Evolutionary conservation across 495 filamentous ascomycete species (phyloP), one percentile per base, ranked within the genome.

Genomic region (Penicillium canescens): DNA sequence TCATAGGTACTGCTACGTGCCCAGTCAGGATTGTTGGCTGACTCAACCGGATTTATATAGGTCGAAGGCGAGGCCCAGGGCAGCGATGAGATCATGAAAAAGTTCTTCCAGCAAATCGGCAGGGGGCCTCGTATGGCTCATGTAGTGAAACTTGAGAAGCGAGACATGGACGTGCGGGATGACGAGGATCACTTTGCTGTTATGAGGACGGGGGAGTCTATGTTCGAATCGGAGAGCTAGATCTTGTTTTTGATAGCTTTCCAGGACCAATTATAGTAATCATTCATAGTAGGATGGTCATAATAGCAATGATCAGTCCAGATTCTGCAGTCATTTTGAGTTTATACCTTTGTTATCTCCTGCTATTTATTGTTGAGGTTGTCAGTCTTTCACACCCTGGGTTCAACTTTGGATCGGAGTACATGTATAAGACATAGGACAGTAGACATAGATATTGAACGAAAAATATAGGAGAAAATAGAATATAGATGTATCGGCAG

Each of bases 1-100:
- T 23, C 7, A 12, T 8, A 65, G 31, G 64, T 56, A 35, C 12
- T 31, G 13, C 23, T 8, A 18, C 10, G 21, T 23, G 18, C 40
- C 31, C 57, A 6, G 44, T 48, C 12, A 13, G 56, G 6, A 31
- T 35, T 31, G 13, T 36, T 23, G 16, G 18, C n/a, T 13, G 36
- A 6, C 21, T 41, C 12, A 52, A 42, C 28, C 14, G 16, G 38
- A 44, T 20, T 7, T 18, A 9, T 33, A 26, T 55, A 94, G 88
- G 91, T 97, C n/a, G 85, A 88, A 66, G 92, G 92, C 37, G 92
- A 97, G 72, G 91, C 86, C 2, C 92, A 97, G 62, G 92, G 92
- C 31, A 70, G 79, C 12, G 77, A 84, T 9, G 76, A 82, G 10
- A 67, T 76, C 4, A 61, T 97, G 38, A 70, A 86, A 46, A 78